Conservation (phyloP, 768 basidiomycete species). For the Phanerodontia chrysosporium region DNA sequence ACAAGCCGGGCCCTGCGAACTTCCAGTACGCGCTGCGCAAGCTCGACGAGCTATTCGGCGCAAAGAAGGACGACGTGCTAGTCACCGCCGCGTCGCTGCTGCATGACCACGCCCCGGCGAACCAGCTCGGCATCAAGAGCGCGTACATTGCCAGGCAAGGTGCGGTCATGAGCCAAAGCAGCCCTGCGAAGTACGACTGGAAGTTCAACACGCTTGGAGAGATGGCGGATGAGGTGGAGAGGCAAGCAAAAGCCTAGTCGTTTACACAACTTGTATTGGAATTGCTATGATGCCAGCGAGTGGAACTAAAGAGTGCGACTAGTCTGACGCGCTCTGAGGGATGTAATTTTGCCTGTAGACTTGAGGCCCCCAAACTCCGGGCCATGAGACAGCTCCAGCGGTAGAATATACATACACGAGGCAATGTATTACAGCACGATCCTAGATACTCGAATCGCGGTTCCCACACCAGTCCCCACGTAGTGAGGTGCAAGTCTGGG, state of each 20-base stretch:
- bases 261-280: too few species aligned
- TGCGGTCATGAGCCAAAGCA: slow-evolving; percentile 29
- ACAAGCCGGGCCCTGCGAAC: slow-evolving; percentile 62
- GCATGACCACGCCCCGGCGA: slow-evolving; percentile 66
- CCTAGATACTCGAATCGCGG: too few species aligned
- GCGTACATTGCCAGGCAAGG: slow-evolving; percentile 63
- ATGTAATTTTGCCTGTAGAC: too few species aligned
- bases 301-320: too few species aligned
- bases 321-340: too few species aligned
- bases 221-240: slow-evolving; percentile 53
- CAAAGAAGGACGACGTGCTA: slow-evolving; percentile 45
- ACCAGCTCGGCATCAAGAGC: slow-evolving; percentile 47
- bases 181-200: slow-evolving; percentile 25
- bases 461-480: too few species aligned
- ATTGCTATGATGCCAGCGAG: too few species aligned
- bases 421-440: too few species aligned
- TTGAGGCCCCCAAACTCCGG: too few species aligned
- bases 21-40: slow-evolving; percentile 47
- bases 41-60: slow-evolving; percentile 24
- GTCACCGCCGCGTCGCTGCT: slow-evolving; percentile 63
- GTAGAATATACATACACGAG: too few species aligned
- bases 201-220: slow-evolving; percentile 54
- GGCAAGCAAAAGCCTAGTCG: not conserved
- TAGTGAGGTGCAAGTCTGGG: too few species aligned
- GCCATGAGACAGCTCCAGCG: too few species aligned